Evolutionary conservation across 2,329 filamentous ascomycete genomes (phyloP), one percentile per base, ranked within the genome.

Genomic region (Drechmeria coniospora): DNA sequence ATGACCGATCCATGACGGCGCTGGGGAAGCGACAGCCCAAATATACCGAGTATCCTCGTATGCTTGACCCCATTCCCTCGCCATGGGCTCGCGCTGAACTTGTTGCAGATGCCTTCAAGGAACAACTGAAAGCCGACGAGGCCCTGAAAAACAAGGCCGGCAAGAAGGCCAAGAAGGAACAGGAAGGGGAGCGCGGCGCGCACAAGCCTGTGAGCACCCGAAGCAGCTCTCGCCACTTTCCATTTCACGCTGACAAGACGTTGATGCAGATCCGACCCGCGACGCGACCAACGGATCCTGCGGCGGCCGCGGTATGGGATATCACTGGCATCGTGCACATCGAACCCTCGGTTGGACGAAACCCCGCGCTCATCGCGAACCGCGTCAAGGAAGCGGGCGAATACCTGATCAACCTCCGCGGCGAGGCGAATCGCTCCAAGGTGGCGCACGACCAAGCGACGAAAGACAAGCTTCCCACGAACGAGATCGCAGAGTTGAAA

Each of bases 291-390:
- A 34, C 40, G 7, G 57, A 66, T 26, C 46, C 53, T 8, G 49
- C 54, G 11, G 61, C 61, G 31, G 63, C 57, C 15, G 61, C 61
- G 15, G 57, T 54, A 3, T 71, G 65, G 64, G 66, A 71, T 39
- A 53, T 58, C 0, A 56, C 65, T 34, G 63, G 62, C 12, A 56
- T 65, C 25, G 56, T 68, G 10, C 44, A 61, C 30, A 46, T 68
- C 32, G 58, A 64, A n/a, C 44, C 51, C 20, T 39, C 47, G 33
- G 48, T 53, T 42, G 43, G 43, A 21, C 45, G 50, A 35, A 51
- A 48, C 2, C 57, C 49, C 15, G 40, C 49, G 8, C 36, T 56
- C 7, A 60, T 63, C 30, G 61, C 62, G 14, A 45, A 46, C 12
- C 56, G 58, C 6, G 65, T 70, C 12, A 62, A 65, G 30, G 54